Percentiles rank a stretch among this genome's conserved stretches.
Evolutionary conservation across 2,329 filamentous ascomycete species (phyloP).

Genomic region (Plectosphaerella cucumerina): DNA sequence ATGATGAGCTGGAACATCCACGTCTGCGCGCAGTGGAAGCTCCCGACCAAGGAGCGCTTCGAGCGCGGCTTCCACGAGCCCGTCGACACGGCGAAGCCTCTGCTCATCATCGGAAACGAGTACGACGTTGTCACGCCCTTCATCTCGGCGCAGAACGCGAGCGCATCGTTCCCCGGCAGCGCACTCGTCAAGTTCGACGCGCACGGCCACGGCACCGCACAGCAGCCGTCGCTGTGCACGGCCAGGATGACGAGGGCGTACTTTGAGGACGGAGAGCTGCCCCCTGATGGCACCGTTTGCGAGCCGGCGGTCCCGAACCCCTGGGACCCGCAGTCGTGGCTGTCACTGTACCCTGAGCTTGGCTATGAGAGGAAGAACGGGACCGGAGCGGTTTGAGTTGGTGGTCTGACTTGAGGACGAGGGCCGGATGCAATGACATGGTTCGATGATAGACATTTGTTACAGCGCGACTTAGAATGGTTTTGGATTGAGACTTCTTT

Average conservation of each 20-base stretch:
- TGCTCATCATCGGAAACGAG: background rate
- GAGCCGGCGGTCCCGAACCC: background rate
- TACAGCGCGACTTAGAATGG: no score
- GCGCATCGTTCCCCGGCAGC: conserved; percentile 1
- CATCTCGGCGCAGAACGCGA: background rate
- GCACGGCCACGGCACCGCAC: background rate
- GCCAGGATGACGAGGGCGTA: background rate
- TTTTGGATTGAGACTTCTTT: no score
- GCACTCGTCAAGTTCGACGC: background rate
- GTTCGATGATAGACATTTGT: no score
- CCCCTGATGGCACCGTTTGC: background rate
- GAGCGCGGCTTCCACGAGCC: conserved; percentile 4
- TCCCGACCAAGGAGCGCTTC: conserved; percentile 3
- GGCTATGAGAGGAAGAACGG: background rate
- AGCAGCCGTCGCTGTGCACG: background rate
- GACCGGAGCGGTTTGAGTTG: background rate
- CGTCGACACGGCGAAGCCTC: background rate
- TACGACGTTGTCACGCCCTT: background rate
- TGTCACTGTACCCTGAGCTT: background rate
- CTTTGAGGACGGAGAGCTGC: background rate
- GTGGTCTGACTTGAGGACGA: no score
- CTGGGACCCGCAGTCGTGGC: conserved; percentile 1
- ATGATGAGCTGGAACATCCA: background rate
- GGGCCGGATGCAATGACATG: no score
- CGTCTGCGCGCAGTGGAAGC: conserved; percentile 5